phyloP scores from a whole-genome alignment of 805 yeast species.

The Cyberlindnera bimundalis region DNA sequence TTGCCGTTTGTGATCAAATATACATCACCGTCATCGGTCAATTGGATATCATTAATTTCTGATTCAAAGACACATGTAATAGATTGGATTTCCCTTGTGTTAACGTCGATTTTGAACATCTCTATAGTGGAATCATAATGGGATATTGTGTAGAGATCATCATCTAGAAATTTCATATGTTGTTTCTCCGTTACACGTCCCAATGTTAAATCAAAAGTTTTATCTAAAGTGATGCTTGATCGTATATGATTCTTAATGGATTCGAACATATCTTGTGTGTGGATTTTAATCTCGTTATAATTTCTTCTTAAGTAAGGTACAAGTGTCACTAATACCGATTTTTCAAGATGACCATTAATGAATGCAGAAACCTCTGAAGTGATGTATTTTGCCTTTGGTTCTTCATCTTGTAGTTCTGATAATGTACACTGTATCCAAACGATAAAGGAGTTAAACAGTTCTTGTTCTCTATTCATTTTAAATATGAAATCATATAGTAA shows the following conservation, averaged over 20 bases:
- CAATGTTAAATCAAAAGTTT: slow-evolving; percentile 7
- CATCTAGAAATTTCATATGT: slow-evolving; percentile 11
- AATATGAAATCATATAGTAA: slow-evolving; percentile 35
- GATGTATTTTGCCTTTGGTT: slow-evolving; percentile 14
- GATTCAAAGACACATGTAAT: slow-evolving; percentile 3
- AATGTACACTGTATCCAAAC: slow-evolving; percentile 38
- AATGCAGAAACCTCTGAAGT: slow-evolving; percentile 28
- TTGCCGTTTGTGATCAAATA: slow-evolving; percentile 4
- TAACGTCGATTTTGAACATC: slow-evolving; percentile 15
- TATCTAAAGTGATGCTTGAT: slow-evolving; percentile 1
- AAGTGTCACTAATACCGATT: slow-evolving; percentile 20
- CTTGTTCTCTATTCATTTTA: slow-evolving; percentile 44
- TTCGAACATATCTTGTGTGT: slow-evolving; percentile 22
- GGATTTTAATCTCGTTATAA: slow-evolving; percentile 23
- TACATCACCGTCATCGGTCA: slow-evolving; percentile 13
- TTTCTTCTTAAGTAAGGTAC: slow-evolving; percentile 23
- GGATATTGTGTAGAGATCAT: slow-evolving; percentile 12
- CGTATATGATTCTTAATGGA: slow-evolving; percentile 15
- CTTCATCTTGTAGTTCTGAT: slow-evolving; percentile 29
- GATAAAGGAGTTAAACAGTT: slow-evolving; percentile 39
- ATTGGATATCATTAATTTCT: slow-evolving; percentile 14
- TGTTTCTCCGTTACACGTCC: slow-evolving; percentile 21
- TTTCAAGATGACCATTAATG: slow-evolving; percentile 26
- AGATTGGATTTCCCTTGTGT: not conserved
- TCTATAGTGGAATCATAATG: slow-evolving; percentile 12